Evolutionary conservation across 805 yeast genomes (phyloP).

Genomic region (Starmerella cellae): DNA sequence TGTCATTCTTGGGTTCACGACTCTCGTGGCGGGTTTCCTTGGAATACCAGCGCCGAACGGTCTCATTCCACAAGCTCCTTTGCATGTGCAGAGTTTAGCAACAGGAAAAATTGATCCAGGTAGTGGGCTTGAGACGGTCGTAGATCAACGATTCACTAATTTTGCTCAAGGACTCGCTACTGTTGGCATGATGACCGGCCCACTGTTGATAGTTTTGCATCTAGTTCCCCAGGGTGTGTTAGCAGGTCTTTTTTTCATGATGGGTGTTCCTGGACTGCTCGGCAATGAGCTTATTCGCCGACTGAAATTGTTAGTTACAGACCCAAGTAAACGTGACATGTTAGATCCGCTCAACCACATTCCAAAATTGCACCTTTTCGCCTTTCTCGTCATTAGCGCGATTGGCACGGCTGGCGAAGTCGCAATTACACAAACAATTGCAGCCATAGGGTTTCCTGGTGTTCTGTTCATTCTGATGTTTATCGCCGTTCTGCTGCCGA

Average conservation of each 20-base stretch:
- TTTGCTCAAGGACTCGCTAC: conserved; percentile 73
- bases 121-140: conserved; percentile 34
- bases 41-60: conserved; percentile 98
- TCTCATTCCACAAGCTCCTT: conserved; percentile 90
- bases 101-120: conserved; percentile 25
- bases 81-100: conserved; percentile 67
- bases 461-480: conserved; percentile 57
- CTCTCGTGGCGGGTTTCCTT: conserved; percentile 72
- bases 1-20: conserved; percentile 66
- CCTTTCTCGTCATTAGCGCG: conserved; percentile 47
- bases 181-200: conserved; percentile 79
- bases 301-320: conserved; percentile 50
- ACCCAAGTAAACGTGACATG: conserved; percentile 33
- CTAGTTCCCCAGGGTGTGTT: conserved; percentile 84
- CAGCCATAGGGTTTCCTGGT: conserved; percentile 90
- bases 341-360: conserved; percentile 27
- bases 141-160: conserved; percentile 82
- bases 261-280: conserved; percentile 74
- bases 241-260: conserved; percentile 82
- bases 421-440: conserved; percentile 71
- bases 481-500: conserved; percentile 49
- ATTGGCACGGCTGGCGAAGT: conserved; percentile 68
- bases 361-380: conserved; percentile 31
- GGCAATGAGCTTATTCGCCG: conserved; percentile 52
- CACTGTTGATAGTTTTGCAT: conserved; percentile 66